These are phyloP conservation scores for Bremia lactucae DNA, from an alignment of 352 stramenopile species.

Conservation along the genomic window DNA sequence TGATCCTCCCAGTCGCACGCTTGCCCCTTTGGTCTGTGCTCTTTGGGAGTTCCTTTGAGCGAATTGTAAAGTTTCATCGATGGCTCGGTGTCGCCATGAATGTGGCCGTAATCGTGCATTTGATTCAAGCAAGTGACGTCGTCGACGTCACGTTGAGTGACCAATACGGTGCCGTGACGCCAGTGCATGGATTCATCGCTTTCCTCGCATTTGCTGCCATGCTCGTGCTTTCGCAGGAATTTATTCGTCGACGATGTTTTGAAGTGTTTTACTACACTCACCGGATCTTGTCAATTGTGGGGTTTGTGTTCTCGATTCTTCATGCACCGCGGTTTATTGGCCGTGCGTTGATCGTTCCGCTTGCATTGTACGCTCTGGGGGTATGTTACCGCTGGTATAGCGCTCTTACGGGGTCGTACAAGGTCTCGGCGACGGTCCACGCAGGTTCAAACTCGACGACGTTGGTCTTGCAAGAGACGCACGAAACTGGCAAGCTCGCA, in stretches of 20 bases:
- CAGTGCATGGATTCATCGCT: conserved; percentile 51
- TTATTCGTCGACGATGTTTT: conserved; percentile 55
- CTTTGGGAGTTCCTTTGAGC: conserved; percentile 70
- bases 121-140: conserved; percentile 36
- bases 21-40: conserved; percentile 54
- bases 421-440: conserved; percentile 33
- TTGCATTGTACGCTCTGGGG: conserved; percentile 49
- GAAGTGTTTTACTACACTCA: conserved; percentile 74
- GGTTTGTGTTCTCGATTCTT: conserved; percentile 68
- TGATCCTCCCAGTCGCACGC: conserved; percentile 56
- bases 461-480: conserved; percentile 38
- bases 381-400: conserved; percentile 42
- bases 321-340: conserved; percentile 49
- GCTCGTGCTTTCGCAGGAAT: conserved; percentile 40
- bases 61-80: conserved; percentile 79
- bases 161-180: conserved; percentile 43
- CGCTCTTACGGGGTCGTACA: conserved; percentile 36
- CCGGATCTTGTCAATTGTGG: conserved; percentile 56
- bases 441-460: conserved; percentile 30
- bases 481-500: conserved; percentile 51
- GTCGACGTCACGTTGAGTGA: conserved; percentile 29
- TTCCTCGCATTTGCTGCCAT: conserved; percentile 52
- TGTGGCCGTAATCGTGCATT: conserved; percentile 45
- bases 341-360: conserved; percentile 43
- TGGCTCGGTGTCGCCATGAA: conserved; percentile 60